Base-by-base conservation (phyloP, 176 grass and related monocot genomes). In the Carex cristatella region DNA sequence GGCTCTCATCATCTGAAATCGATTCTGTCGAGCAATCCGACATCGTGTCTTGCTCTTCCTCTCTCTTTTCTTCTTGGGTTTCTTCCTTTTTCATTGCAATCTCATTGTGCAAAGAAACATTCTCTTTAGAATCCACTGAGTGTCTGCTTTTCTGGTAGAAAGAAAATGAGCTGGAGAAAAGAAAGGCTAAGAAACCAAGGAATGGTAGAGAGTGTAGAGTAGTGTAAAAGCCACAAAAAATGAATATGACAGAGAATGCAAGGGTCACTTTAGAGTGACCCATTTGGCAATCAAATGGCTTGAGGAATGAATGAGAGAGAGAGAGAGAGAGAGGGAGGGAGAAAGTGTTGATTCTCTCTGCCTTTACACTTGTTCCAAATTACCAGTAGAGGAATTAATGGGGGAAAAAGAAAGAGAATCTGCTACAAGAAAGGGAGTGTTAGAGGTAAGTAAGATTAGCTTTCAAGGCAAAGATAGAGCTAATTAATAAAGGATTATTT, bases 141-240 rank as follows among this genome's bases (percentile, higher is more conserved):
- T 92, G 86, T 63, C 57, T 92, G 49, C 87, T 65, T 61, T 88
- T 92, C 35, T 84, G 82, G 84, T 92, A 92, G 84, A 94, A 79
- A 79, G 88, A 90, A 62, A 94, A 60, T 80, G 84, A 86, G 16
- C 85, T 88, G 75, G 90, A 90, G 86, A 94, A 67, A 69, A 92
- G 69, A 1, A 92, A 88, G 10, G 88, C 84, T 54, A 94, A 87
- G 88, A 94, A 88, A 65, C 86, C 90, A 58, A 92, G 86, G 11
- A 85, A 92, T 48, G 86, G 89, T 13, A 86, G 81, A 84, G 84
- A 85, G 44, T 51, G 11, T 0, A 79, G 86, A 78, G 84, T 87
- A 70, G 70, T 87, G 92, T 90, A 94, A 94, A 94, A 83, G 84
- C 86, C 91, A 87, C 86, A 90, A 33, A 87, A 88, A 92, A 92